A percentile compares a stretch with the other conserved stretches of the same genome.
phyloP scores from a whole-genome alignment of 2,329 filamentous ascomycete species.

The Fusarium udum region DNA sequence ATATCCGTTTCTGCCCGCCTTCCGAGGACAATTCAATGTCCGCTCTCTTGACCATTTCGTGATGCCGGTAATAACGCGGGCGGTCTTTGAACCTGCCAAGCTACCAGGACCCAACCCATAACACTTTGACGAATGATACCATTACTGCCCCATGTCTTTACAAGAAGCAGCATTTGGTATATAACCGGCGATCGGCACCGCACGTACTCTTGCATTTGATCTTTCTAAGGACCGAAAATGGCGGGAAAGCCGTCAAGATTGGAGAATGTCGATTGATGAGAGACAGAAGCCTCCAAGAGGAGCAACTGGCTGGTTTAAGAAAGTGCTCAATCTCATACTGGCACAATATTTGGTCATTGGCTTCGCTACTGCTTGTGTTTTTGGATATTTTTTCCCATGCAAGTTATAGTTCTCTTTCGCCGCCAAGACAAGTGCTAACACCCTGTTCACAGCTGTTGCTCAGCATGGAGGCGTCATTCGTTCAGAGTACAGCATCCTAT shows the following conservation, averaged over 20 bases:
- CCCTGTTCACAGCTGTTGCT: conserved; percentile 53
- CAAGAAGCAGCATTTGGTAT: background rate
- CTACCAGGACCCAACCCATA: conserved; percentile 13
- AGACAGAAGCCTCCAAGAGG: conserved; percentile 11
- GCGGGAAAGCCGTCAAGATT: background rate
- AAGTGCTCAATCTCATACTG: conserved; percentile 49
- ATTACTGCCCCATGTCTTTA: background rate
- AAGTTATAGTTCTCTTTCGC: conserved; percentile 33
- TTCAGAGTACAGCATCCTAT: conserved; percentile 70
- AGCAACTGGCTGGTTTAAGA: conserved; percentile 26
- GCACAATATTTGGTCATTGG: conserved; percentile 74
- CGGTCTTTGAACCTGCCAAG: conserved; percentile 5
- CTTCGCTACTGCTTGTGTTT: conserved; percentile 63
- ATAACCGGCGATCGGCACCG: background rate
- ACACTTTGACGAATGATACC: conserved; percentile 13
- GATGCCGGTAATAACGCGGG: conserved; percentile 39
- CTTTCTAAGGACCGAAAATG: background rate
- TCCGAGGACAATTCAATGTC: conserved; percentile 32
- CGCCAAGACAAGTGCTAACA: conserved; percentile 3
- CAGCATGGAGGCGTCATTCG: conserved; percentile 59
- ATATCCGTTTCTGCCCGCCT: background rate
- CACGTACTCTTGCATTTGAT: background rate
- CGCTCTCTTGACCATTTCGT: conserved; percentile 12
- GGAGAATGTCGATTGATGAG: conserved; percentile 31
- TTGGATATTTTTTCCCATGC: conserved; percentile 57